A percentile compares a stretch with the other conserved stretches of the same genome.
These are phyloP conservation scores for Liquidambar formosana DNA, from an alignment of 164 flowering plant species.

Conservation along the genomic window DNA sequence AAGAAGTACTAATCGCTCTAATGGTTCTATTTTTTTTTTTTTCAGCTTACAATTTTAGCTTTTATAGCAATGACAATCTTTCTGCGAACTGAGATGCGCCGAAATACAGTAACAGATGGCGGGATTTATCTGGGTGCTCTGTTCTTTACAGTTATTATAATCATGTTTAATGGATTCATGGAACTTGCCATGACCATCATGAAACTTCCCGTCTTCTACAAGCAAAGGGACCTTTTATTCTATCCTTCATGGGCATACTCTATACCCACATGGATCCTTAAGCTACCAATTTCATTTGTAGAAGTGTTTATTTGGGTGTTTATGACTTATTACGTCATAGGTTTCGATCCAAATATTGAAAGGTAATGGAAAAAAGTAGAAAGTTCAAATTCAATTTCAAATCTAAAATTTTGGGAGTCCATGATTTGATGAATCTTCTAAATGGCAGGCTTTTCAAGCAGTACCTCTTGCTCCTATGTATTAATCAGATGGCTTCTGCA, in stretches of 20 bases:
- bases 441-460: slow-evolving; percentile 48
- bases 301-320: slow-evolving; percentile 47
- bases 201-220: slow-evolving; percentile 78
- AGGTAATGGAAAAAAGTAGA: slow-evolving; percentile 19
- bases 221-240: slow-evolving; percentile 79
- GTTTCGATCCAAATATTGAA: slow-evolving; percentile 52
- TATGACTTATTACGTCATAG: slow-evolving; percentile 54
- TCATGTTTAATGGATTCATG: slow-evolving; percentile 56
- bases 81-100: slow-evolving; percentile 38
- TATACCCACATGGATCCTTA: slow-evolving; percentile 71
- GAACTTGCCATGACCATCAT: slow-evolving; percentile 51
- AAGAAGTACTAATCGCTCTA: no score
- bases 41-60: slow-evolving; percentile 38
- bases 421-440: not conserved
- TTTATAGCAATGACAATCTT: slow-evolving; percentile 43
- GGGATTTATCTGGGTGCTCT: slow-evolving; percentile 50
- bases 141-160: slow-evolving; percentile 35
- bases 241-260: slow-evolving; percentile 85
- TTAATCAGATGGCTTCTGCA: slow-evolving; percentile 49
- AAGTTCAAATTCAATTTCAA: not conserved
- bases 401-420: not conserved
- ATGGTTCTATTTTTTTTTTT: not conserved
- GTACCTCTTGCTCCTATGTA: slow-evolving; percentile 29
- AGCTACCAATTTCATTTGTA: slow-evolving; percentile 45
- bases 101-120: slow-evolving; percentile 35